Conservation (phyloP, 306 rosid genomes). For the Quercus ilex region DNA sequence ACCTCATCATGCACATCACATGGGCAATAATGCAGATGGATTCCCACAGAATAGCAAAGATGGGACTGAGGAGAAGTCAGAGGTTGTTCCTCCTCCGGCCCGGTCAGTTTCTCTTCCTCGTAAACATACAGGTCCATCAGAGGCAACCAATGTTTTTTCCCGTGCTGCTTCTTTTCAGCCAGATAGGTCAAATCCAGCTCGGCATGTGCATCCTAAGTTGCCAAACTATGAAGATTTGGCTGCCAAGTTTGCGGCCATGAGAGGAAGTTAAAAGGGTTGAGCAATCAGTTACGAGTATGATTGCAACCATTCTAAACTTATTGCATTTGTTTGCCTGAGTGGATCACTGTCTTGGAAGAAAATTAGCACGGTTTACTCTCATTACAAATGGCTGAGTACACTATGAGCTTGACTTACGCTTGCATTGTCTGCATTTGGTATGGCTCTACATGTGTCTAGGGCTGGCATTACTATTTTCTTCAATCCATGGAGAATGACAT, state of each 20-base stretch:
- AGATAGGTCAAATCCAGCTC: conserved; percentile 53
- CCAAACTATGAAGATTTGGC: conserved; percentile 90
- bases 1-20: conserved; percentile 51
- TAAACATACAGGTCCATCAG: conserved; percentile 44
- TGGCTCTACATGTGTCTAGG: neutral
- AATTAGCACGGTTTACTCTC: conserved; percentile 8
- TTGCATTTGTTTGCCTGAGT: conserved; percentile 17
- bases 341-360: conserved; percentile 2
- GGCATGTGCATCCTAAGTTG: conserved; percentile 92
- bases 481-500: neutral
- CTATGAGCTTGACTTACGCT: conserved; percentile 12
- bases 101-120: conserved; percentile 77
- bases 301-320: conserved; percentile 19
- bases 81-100: conserved; percentile 30
- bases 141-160: conserved; percentile 51
- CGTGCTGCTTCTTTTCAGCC: conserved; percentile 90
- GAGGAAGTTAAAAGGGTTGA: conserved; percentile 46
- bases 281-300: conserved; percentile 20
- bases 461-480: neutral
- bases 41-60: conserved; percentile 36
- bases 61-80: conserved; percentile 37
- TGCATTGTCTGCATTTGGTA: neutral
- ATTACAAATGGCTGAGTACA: conserved; percentile 15
- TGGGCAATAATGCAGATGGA: conserved; percentile 26
- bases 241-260: conserved; percentile 77